These are phyloP conservation scores for Colletotrichum simmondsii DNA, from an alignment of 2,329 filamentous ascomycete species.

Conservation along the genomic window DNA sequence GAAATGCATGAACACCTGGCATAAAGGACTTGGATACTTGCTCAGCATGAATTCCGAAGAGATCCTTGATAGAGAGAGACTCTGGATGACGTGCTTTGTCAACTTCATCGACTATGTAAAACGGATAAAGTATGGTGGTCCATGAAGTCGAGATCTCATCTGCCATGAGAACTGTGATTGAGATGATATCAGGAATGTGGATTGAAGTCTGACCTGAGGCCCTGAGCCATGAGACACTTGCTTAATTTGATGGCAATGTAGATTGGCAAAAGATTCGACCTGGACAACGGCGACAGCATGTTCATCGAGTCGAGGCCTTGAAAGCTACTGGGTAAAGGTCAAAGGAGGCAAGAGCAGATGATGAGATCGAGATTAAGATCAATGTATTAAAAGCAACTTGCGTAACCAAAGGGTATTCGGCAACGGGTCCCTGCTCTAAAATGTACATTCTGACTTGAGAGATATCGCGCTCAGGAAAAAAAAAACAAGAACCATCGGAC, in stretches of 20 bases:
- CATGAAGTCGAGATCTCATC: not conserved
- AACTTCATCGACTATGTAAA: too few relatives aligned
- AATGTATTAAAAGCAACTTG: conserved; percentile 32
- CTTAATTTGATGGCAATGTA: not conserved
- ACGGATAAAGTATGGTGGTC: too few relatives aligned
- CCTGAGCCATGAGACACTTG: not conserved
- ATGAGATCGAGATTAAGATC: not conserved
- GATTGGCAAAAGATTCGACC: too few relatives aligned
- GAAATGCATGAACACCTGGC: too few relatives aligned
- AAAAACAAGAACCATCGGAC: not conserved
- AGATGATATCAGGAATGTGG: not conserved
- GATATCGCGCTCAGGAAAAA: conserved; percentile 14
- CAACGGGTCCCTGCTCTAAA: conserved; percentile 27
- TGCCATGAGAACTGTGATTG: not conserved
- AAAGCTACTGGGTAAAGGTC: too few relatives aligned
- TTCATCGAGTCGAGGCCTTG: too few relatives aligned
- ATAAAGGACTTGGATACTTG: too few relatives aligned
- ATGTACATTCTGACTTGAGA: conserved; percentile 21
- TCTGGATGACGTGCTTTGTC: too few relatives aligned
- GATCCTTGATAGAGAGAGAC: too few relatives aligned
- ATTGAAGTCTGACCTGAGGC: not conserved
- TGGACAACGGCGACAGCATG: too few relatives aligned
- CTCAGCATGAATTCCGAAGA: too few relatives aligned
- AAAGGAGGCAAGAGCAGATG: not conserved
- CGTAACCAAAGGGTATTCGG: conserved; percentile 33